Base-by-base conservation (phyloP, 1,284 basidiomycete species). In the Cutaneotrichosporon cyanovorans region DNA sequence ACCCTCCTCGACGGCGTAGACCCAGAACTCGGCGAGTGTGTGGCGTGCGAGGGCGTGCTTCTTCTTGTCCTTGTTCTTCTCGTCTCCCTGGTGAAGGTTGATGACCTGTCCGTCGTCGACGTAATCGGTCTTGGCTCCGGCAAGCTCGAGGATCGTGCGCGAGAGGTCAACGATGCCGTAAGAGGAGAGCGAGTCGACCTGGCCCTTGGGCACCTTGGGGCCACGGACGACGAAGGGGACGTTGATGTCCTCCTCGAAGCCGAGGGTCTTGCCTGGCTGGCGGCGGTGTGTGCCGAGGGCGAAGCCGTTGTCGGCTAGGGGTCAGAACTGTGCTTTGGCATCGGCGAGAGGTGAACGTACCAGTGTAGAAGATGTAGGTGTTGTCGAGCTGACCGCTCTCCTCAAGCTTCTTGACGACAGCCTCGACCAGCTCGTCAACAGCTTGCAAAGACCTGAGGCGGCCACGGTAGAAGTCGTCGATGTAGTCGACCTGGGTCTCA, bases 161-260 rank as follows among this genome's bases (percentile, higher is more conserved):
- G 57, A 50, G 9, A 69, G 53, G 42, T 67, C 65, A 25, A 62
- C 61, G 4, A 62, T 64, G 9, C 61, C 56, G 49, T 59, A 58
- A 14, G 51, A 51, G 2, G 56, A 58, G 8, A 50, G 34, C 2
- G 36, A 40, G 46, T 63, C 59, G 30, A 45, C 32, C 18, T 48
- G 15, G 2, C 63, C 62, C 9, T 44, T n/a, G 1, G 48, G 36
- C 6, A 65, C 44, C 2, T 42, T 48, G 0, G 66, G 66, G 1
- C 65, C 63, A 3, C 66, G 63, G 12, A 60, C 49, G 22, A 63
- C 50, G 32, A 63, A 52, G 1, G 61, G 60, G 3, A 63, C 58
- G 33, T 56, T 56, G 41, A 63, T 62, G 52, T 68, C 66, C 47
- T 68, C 64, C 44, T 68, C 66, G 43, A 53, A 66, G 2, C 60